phyloP scores from a whole-genome alignment of 768 basidiomycete genomes.

The Suillus tomentosus region DNA sequence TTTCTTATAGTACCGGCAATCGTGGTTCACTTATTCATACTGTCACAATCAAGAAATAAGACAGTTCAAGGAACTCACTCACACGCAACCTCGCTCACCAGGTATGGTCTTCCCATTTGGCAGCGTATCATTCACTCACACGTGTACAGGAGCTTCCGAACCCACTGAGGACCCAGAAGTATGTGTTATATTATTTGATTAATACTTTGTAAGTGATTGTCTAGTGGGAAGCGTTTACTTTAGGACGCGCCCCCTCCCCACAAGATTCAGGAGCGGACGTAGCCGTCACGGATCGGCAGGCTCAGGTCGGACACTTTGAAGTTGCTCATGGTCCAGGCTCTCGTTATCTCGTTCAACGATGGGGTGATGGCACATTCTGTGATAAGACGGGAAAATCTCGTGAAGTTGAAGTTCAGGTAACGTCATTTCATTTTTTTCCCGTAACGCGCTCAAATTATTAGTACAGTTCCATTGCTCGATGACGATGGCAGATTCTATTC shows the following conservation, averaged over 20 bases:
- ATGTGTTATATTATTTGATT: slow-evolving; percentile 36
- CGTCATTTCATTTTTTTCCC: slow-evolving; percentile 24
- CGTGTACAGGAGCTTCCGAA: slow-evolving; percentile 60
- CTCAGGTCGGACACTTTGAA: slow-evolving; percentile 70
- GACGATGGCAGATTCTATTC: slow-evolving; percentile 88
- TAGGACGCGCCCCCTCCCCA: slow-evolving; percentile 66
- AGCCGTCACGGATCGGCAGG: slow-evolving; percentile 63
- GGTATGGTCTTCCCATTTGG: slow-evolving; percentile 43
- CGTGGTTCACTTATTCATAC: slow-evolving; percentile 97
- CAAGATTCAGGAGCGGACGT: slow-evolving; percentile 65
- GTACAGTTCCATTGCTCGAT: slow-evolving; percentile 91
- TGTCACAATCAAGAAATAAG: slow-evolving; percentile 95
- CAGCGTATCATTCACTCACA: slow-evolving; percentile 22
- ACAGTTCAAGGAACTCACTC: slow-evolving; percentile 87
- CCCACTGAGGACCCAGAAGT: slow-evolving; percentile 88
- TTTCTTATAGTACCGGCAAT: slow-evolving; percentile 68
- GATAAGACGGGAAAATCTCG: slow-evolving; percentile 88
- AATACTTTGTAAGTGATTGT: slow-evolving; percentile 24
- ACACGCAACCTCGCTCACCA: slow-evolving; percentile 62
- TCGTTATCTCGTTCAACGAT: slow-evolving; percentile 89
- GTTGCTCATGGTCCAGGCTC: slow-evolving; percentile 77
- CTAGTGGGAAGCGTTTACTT: slow-evolving; percentile 80
- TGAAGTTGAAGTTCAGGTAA: slow-evolving; percentile 93
- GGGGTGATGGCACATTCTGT: slow-evolving; percentile 90
- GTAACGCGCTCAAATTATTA: slow-evolving; percentile 9